These are phyloP conservation scores for Uronychia setigera DNA, from an alignment of 73 alveolate genomes.

Conservation along the genomic window DNA sequence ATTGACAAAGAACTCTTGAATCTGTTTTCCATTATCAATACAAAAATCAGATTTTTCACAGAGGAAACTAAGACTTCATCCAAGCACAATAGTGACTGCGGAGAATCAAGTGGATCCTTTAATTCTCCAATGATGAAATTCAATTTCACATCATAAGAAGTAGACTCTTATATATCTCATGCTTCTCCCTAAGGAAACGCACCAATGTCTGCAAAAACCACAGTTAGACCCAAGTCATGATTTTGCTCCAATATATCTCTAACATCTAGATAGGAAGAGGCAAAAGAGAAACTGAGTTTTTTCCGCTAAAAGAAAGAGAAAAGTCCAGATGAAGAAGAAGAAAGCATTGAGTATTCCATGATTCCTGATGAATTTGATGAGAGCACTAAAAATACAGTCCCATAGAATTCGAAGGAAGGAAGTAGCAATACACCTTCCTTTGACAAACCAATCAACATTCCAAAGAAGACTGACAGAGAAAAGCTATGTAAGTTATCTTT, in stretches of 20 bases:
- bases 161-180: not conserved
- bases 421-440: too few species aligned
- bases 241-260: not conserved
- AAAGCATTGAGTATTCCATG: not conserved
- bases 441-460: not conserved
- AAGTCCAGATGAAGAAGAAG: not conserved
- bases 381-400: not conserved
- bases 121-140: not conserved
- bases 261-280: not conserved
- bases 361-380: not conserved
- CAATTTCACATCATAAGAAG: not conserved
- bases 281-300: not conserved
- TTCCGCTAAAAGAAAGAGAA: not conserved
- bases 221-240: not conserved
- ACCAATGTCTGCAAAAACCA: too few species aligned
- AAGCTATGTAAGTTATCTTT: not conserved
- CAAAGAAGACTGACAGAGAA: not conserved
- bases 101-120: not conserved
- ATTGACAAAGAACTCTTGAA: not conserved
- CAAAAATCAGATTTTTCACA: not conserved
- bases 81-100: not conserved
- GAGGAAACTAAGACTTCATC: not conserved
- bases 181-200: too few species aligned
- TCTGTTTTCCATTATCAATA: not conserved
- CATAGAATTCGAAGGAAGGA: too few species aligned